Evolutionary conservation across 352 stramenopile genomes (phyloP).

Genomic region (Phytophthora hybrid): DNA sequence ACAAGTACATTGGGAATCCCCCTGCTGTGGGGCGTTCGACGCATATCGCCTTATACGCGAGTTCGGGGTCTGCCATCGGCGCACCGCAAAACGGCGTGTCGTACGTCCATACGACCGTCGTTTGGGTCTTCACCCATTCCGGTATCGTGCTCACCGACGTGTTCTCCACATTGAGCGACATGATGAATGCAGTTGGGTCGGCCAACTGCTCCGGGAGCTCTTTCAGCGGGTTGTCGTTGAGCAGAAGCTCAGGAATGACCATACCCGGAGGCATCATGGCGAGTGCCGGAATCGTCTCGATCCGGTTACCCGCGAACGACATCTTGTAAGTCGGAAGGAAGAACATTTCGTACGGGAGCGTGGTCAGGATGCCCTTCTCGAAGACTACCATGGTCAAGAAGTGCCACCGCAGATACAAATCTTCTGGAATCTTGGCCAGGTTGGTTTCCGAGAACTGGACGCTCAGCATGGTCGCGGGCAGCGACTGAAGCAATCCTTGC

Average conservation of each 20-base stretch:
- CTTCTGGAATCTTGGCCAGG: slow-evolving; percentile 10
- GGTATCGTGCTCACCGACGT: slow-evolving; percentile 24
- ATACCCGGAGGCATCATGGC: slow-evolving; percentile 34
- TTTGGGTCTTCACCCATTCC: slow-evolving; percentile 20
- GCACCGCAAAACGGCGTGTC: slow-evolving; percentile 22
- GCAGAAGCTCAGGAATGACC: slow-evolving; percentile 20
- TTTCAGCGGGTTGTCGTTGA: slow-evolving; percentile 26
- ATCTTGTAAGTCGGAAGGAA: slow-evolving; percentile 17
- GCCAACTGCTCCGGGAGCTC: slow-evolving; percentile 24
- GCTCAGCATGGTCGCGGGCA: slow-evolving; percentile 20
- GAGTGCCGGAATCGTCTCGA: slow-evolving; percentile 24
- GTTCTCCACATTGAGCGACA: slow-evolving; percentile 32
- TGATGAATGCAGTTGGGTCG: slow-evolving; percentile 18
- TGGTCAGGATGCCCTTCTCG: slow-evolving; percentile 25
- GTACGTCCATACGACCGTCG: slow-evolving; percentile 22
- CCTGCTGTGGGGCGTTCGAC: background rate
- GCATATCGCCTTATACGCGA: slow-evolving; percentile 31
- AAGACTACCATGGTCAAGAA: slow-evolving; percentile 13
- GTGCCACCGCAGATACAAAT: slow-evolving; percentile 28
- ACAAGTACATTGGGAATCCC: slow-evolving; percentile 20
- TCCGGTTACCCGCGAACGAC: slow-evolving; percentile 19
- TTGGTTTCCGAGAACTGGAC: slow-evolving; percentile 35
- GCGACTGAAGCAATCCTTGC: slow-evolving; percentile 17
- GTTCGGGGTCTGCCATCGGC: slow-evolving; percentile 19
- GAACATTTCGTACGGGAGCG: slow-evolving; percentile 38